Evolutionary conservation across 768 basidiomycete species (phyloP), one percentile per base, ranked within the genome.

Genomic region (Leccinum fibrillosum): DNA sequence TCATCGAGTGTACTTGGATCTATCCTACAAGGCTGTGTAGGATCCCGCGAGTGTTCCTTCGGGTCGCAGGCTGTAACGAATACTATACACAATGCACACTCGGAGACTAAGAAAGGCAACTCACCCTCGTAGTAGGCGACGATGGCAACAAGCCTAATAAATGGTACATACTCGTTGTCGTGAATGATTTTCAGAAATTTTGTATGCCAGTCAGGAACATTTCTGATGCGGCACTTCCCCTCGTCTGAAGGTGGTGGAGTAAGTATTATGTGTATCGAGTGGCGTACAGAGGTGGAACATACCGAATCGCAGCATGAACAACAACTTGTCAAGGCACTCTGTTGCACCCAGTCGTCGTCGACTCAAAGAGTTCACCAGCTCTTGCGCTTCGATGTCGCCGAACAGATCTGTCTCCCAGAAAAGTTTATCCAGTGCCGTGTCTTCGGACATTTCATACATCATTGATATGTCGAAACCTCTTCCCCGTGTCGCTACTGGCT

Each of bases 121-220:
- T 50, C n/a, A 69, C 66, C 64, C 32, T 68, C 66, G 11, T 56
- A 64, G 42, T 66, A 67, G 13, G 66, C 66, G 1, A 67, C 59
- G 21, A 67, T 60, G 4, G 64, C 52, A 8, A 66, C 66, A 10
- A 67, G 62, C 53, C 58, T 59, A 2, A 69, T 59, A 8, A 69
- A 57, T 7, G 59, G 49, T 6, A 57, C 52, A 21, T 58, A 68
- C 8, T 59, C 8, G 13, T 3, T 30, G 23, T 53, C 54, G 4
- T 42, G 9, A 12, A 69, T 61, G 48, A 64, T 58, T 1, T 32
- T 45, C 25, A 7, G 48, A 30, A 67, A 61, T 32, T 55, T 23
- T 5, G n/a, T 8, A 34, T 47, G 37, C 67, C 66, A 66, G 32
- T 53, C 7, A 2, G 35, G 54, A 5, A 67, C 54, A 28, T 53